A percentile compares a stretch with the other conserved stretches of the same genome.
Evolutionary conservation across 2,329 filamentous ascomycete species (phyloP).

Genomic region (Pseudocercospora macadamiae): DNA sequence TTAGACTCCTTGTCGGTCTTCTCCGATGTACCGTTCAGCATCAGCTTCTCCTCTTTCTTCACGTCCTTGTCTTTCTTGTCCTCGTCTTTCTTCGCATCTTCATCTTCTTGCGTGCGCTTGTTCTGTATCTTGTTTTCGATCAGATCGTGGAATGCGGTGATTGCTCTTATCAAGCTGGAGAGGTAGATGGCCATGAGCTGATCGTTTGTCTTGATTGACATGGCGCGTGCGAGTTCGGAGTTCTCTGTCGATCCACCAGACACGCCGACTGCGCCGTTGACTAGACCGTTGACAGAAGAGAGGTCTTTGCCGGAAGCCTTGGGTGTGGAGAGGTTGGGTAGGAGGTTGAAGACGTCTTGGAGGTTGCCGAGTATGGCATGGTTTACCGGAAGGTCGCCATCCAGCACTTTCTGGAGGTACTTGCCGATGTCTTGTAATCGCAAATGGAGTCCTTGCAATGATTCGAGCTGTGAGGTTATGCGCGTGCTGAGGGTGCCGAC

Average conservation of each 20-base stretch:
- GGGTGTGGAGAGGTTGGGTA: constrained; percentile 91
- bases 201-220: constrained; percentile 99
- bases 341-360: constrained; percentile 98
- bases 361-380: constrained; percentile 96
- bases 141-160: constrained; percentile 97
- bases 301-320: constrained; percentile 67
- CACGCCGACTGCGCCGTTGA: constrained; percentile 61
- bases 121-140: constrained; percentile 99
- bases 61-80: constrained; percentile 54
- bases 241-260: constrained; percentile 61
- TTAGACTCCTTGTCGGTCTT: constrained; percentile 52
- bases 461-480: constrained; percentile 97
- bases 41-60: constrained; percentile 68
- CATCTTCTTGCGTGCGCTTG: constrained; percentile 93
- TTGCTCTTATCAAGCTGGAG: constrained; percentile 92
- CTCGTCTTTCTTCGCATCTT: constrained; percentile 77
- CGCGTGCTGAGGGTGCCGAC: constrained; percentile 95
- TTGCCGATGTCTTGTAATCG: constrained; percentile 92
- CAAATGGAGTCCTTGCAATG: constrained; percentile 91
- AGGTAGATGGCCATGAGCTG: constrained; percentile 98
- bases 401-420: constrained; percentile 94
- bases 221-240: constrained; percentile 87
- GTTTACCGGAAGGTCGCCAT: constrained; percentile 90
- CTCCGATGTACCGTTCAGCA: constrained; percentile 58
- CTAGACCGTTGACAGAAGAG: constrained; percentile 51